Conservation (phyloP, 805 yeast genomes). For the Cephaloascus fragrans region DNA sequence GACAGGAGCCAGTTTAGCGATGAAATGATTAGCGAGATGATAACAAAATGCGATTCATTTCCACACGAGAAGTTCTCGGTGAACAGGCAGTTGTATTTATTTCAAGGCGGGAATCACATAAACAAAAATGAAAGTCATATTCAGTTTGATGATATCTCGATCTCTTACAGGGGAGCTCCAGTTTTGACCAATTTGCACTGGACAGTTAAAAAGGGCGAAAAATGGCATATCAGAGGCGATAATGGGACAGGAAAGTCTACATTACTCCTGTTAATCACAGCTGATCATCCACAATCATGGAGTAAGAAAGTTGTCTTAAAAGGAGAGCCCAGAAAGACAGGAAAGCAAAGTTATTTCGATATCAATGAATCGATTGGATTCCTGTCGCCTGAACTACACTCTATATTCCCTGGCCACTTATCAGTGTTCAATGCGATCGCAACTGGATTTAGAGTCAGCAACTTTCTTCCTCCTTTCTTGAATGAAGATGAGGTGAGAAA, state of each 20-base stretch:
- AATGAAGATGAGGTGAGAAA: constrained; percentile 21
- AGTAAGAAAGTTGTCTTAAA: constrained; percentile 52
- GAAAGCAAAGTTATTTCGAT: constrained; percentile 65
- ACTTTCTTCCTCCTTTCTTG: constrained; percentile 42
- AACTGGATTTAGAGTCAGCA: constrained; percentile 71
- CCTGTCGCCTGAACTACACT: constrained; percentile 87
- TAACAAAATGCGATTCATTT: constrained; percentile 1
- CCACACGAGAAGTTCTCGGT: constrained; percentile 1
- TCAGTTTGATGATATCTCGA: constrained; percentile 51
- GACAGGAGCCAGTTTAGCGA: constrained; percentile 15
- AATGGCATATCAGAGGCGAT: constrained; percentile 83
- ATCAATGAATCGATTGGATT: constrained; percentile 76
- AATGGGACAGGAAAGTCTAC: constrained; percentile 96
- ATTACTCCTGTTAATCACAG: constrained; percentile 69
- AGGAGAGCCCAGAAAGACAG: constrained; percentile 64
- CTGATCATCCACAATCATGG: constrained; percentile 98
- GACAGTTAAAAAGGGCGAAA: constrained; percentile 60
- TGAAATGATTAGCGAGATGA: constrained; percentile 7
- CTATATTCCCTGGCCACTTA: constrained; percentile 59
- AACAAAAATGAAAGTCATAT: constrained; percentile 8
- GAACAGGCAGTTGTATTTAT: not conserved
- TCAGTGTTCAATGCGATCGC: constrained; percentile 49
- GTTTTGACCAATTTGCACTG: constrained; percentile 55
- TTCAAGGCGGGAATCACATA: constrained; percentile 1
- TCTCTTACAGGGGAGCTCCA: constrained; percentile 53